Evolutionary conservation across 306 rosid genomes (phyloP).

Genomic region (Fragaria nilgerrensis): DNA sequence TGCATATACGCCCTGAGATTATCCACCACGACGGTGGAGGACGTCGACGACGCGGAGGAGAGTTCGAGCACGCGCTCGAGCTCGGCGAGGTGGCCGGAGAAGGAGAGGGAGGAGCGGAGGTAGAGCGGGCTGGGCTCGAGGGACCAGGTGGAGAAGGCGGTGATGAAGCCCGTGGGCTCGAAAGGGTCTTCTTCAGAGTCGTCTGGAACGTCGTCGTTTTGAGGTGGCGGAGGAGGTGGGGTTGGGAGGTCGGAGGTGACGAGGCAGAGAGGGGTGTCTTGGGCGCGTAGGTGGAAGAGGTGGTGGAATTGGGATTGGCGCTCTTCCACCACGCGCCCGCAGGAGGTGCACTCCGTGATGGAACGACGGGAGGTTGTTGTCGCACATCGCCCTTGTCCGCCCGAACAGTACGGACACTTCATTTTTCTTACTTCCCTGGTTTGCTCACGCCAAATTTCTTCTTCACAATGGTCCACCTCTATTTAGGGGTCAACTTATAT

Average conservation of each 20-base stretch:
- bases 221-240: constrained; percentile 24
- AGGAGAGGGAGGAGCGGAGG: constrained; percentile 73
- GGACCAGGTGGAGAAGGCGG: constrained; percentile 93
- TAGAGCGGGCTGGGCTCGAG: constrained; percentile 79
- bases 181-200: constrained; percentile 66
- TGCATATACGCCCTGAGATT: constrained; percentile 96
- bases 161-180: constrained; percentile 91
- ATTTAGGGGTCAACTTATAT: not conserved
- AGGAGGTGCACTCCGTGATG: constrained; percentile 82
- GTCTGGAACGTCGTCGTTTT: constrained; percentile 13
- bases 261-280: constrained; percentile 88
- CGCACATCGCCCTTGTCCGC: constrained; percentile 84
- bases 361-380: constrained; percentile 64
- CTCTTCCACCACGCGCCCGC: constrained; percentile 88
- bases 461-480: not conserved
- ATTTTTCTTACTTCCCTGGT: constrained; percentile 21
- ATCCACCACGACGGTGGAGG: constrained; percentile 76
- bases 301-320: constrained; percentile 86
- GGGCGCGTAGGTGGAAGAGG: constrained; percentile 83
- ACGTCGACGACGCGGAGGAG: constrained; percentile 43
- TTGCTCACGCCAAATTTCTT: not conserved
- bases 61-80: constrained; percentile 86
- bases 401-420: constrained; percentile 89
- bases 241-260: constrained; percentile 87
- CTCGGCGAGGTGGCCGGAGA: constrained; percentile 95